Evolutionary conservation across 805 yeast genomes (phyloP).

Genomic region (Blastobotrys terrestris): DNA sequence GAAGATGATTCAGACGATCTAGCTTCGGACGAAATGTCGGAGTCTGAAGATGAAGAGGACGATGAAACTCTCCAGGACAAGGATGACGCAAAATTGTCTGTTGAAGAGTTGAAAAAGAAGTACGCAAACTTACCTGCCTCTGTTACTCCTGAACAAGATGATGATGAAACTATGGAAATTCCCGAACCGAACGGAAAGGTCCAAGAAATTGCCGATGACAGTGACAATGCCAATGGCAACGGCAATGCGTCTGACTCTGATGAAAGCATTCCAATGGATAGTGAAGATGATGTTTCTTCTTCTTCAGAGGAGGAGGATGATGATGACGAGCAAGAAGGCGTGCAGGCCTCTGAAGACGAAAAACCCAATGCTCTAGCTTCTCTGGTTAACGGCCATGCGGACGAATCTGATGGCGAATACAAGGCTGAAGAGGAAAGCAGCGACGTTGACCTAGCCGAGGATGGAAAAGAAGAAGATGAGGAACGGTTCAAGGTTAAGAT

Average conservation of each 20-base stretch:
- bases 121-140: constrained; percentile 35
- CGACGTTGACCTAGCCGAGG: constrained; percentile 8
- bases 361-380: constrained; percentile 20
- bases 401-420: constrained; percentile 9
- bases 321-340: constrained; percentile 19
- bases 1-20: constrained; percentile 13
- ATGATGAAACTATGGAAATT: constrained; percentile 1
- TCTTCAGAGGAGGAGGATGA: constrained; percentile 43
- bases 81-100: constrained; percentile 46
- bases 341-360: constrained; percentile 19
- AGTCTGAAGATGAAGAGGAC: constrained; percentile 25
- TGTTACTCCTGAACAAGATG: constrained; percentile 30
- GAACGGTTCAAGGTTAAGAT: neutral
- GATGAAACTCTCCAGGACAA: constrained; percentile 24
- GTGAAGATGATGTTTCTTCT: constrained; percentile 1
- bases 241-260: constrained; percentile 31
- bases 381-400: constrained; percentile 22
- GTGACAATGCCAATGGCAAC: constrained; percentile 29
- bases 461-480: constrained; percentile 15
- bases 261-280: constrained; percentile 36
- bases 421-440: constrained; percentile 1
- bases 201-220: constrained; percentile 24
- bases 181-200: constrained; percentile 23
- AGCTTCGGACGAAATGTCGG: constrained; percentile 22
- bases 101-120: constrained; percentile 52